Evolutionary conservation across 139 green algal genomes (phyloP), one percentile per base, ranked within the genome.

Genomic region (Chlamydomonas sphaeroides): DNA sequence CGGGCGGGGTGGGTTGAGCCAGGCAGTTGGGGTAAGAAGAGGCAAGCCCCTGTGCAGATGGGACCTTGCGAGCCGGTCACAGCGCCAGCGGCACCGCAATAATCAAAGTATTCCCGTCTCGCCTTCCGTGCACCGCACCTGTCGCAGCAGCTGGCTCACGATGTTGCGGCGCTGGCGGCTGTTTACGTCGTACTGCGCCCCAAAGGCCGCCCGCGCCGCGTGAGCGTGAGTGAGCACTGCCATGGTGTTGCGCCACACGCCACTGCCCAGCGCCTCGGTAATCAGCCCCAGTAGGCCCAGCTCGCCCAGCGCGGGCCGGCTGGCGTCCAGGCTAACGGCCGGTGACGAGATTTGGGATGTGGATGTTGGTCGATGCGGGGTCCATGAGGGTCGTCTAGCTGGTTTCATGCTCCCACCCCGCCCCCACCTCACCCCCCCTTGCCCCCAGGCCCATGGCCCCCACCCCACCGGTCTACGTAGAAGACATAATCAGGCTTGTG

Each of bases 401-500:
- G n/a, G n/a, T n/a, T n/a, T n/a, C 45, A 8, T 14, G 10, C 45
- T 14, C 45, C 8, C 45, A 51, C 45, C 51, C 51, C 21, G 14
- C 18, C 20, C 32, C 20, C 65, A 71, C 33, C 36, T 3, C 36
- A 14, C 33, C 5, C 65, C 6, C 33, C 65, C 38, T 39, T 32
- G 25, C 65, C 4, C 21, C 20, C 38, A 23, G 10, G 25, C 32
- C 8, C n/a, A n/a, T n/a, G n/a, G n/a, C n/a, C n/a, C n/a, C n/a
- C n/a, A n/a, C n/a, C 78, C 4, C 72, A 91, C 87, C 87, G 79
- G 86, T 93, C 90, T 35, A 93, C 87, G 61, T 91, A 93, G 36
- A 93, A 83, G 33, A 93, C 80, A 30, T 91, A 93, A 84, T 91
- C 83, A 20, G 90, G 90, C 78, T 91, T 93, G 84, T 87, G 84